Evolutionary conservation across 2,329 filamentous ascomycete genomes (phyloP), one percentile per base, ranked within the genome.

Genomic region (Ceratocystis cacaofunesta): DNA sequence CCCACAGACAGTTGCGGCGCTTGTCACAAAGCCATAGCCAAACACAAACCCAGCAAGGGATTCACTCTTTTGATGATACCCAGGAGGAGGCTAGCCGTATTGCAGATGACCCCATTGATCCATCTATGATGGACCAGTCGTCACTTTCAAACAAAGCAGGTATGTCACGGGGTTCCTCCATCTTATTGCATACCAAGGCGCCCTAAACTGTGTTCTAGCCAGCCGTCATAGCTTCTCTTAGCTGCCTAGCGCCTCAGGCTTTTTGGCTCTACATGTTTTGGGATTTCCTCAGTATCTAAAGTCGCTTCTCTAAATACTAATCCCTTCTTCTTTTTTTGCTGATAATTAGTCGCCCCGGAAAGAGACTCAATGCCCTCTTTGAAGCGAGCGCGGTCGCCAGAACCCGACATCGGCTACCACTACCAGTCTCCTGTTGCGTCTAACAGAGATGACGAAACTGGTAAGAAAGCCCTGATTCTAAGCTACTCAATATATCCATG

Each of bases 371-470:
- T 63, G 65, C 52, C 57, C 50, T 62, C 65, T 41, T 63, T 50
- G 57, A 66, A 66, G 41, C 61, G 65, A 46, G 50, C 65, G 3
- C 65, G 65, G 22, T 66, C 65, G 57, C 62, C 65, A 46, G 65
- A 64, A 17, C 46, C 62, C n/a, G 44, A 32, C 10, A 12, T 44
- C 17, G 43, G 61, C 32, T 63, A 65, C 46, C 36, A 43, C 25
- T 55, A 67, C 17, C 57, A 66, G 63, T 44, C 61, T 60, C 15
- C 60, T 25, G 28, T 62, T 62, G 58, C 52, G 28, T 19, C 66
- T 32, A 61, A 44, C 58, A 76, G 76, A 65, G 79, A 83, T 74
- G 85, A 84, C 79, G 82, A 88, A 78, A 85, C 88, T 81, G 85
- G 89, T 91, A 87, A 78, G 87, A 25, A 57, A 57, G 22, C 17